Base-by-base conservation (phyloP, 2,329 filamentous ascomycete species). In the Aspergillus sp. region DNA sequence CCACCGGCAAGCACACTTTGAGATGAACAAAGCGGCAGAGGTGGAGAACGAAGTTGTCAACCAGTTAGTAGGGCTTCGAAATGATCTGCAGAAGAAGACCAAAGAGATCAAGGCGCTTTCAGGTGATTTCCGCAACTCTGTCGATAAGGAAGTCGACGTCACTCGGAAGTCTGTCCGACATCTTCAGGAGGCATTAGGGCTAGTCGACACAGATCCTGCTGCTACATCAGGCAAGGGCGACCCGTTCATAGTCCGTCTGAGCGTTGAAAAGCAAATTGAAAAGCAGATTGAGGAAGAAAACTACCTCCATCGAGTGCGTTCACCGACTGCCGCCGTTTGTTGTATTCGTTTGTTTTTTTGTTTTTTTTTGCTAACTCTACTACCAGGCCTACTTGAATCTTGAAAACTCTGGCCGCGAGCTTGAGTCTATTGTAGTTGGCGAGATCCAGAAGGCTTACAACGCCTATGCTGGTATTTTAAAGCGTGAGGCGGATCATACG, bases 381-480 rank as follows among this genome's bases (percentile, higher is more conserved):
- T 48, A 19, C 11, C 31, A 96, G 90, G 95, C 95, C 9, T 97
- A 96, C 69, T 82, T 97, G 52, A 98, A 99, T 71, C 82, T 99
- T 14, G 95, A 99, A 74, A 90, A 86, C 64, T 98, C 95, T 15
- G 95, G 95, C 2, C 89, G 93, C 60, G 95, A 99, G 76, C 85
- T 99, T 2, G 95, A 99, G 76, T 90, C 91, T 0, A 98, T 99
- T 63, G 91, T 99, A 1, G 91, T 99, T 14, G 91, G 93, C 64
- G 95, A 99, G 76, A 96, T 99, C 43, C 95, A 99, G 71, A 98
- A 98, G 75, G 92, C 95, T 0, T 98, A 97, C 79, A 96, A 95
- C 68, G 92, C 93, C 2, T 91, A 96, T 66, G 90, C 93, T 23
- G 90, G 89, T 53, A 96, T 98, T 62, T 80, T 98, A 60, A 96